Percentiles rank a stretch among this genome's conserved stretches.
These are phyloP conservation scores for Macadamia integrifolia DNA, from an alignment of 164 flowering plant species.

Conservation along the genomic window DNA sequence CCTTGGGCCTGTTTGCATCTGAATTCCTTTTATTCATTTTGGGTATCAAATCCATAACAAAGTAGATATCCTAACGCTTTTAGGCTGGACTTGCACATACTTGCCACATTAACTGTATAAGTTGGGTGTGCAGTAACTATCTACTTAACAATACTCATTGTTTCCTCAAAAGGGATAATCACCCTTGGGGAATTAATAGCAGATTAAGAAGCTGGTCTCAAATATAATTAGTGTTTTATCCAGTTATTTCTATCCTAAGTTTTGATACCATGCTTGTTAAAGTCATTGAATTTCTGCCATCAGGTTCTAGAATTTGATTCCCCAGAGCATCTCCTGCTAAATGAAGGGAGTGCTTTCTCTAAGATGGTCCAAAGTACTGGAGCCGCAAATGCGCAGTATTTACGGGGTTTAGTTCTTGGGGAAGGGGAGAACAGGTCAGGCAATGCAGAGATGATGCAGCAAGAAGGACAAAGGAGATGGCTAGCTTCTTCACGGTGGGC, in stretches of 20 bases:
- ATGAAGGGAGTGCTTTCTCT: constrained; percentile 77
- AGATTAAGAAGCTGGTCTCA: background rate
- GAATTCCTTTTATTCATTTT: too few relatives aligned
- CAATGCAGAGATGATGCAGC: constrained; percentile 33
- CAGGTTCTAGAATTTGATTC: constrained; percentile 86
- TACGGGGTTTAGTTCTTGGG: constrained; percentile 66
- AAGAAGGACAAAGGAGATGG: constrained; percentile 70
- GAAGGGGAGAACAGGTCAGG: constrained; percentile 35
- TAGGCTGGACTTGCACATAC: too few relatives aligned
- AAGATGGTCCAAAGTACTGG: constrained; percentile 99
- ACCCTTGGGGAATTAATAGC: background rate
- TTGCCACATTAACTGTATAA: too few relatives aligned
- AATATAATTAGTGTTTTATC: background rate
- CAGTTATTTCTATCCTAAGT: background rate
- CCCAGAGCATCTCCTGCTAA: constrained; percentile 64
- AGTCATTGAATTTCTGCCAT: constrained; percentile 1
- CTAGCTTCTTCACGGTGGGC: constrained; percentile 95
- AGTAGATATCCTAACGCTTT: too few relatives aligned
- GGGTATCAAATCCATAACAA: too few relatives aligned
- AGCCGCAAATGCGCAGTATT: constrained; percentile 88
- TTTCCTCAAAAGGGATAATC: background rate
- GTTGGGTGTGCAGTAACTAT: background rate
- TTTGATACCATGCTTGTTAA: background rate
- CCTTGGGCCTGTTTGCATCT: too few relatives aligned
- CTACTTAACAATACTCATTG: background rate